These are phyloP conservation scores for Saccharomycopsis selenospora DNA, from an alignment of 805 yeast species.

Conservation along the genomic window DNA sequence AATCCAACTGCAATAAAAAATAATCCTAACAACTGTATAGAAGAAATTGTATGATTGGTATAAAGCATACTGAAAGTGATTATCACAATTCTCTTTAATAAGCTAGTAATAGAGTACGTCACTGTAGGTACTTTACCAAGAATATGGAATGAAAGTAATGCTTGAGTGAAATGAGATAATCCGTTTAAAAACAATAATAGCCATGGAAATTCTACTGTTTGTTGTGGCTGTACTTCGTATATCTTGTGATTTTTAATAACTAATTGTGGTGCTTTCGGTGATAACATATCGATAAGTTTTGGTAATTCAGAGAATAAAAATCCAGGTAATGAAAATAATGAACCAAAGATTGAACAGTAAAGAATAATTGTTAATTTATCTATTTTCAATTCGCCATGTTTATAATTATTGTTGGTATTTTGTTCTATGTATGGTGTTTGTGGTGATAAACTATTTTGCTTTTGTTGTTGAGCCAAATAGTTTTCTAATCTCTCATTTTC, in stretches of 20 bases:
- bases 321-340: conserved; percentile 53
- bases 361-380: conserved; percentile 67
- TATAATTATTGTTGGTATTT: conserved; percentile 21
- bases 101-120: conserved; percentile 70
- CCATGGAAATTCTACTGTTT: conserved; percentile 34
- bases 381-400: conserved; percentile 33
- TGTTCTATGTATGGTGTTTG: conserved; percentile 22
- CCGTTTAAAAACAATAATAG: conserved; percentile 56
- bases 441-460: background rate
- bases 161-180: conserved; percentile 59
- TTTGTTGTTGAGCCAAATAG: conserved; percentile 27
- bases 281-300: conserved; percentile 3
- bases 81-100: conserved; percentile 63
- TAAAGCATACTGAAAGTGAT: conserved; percentile 56
- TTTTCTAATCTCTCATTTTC: conserved; percentile 5
- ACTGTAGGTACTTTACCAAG: conserved; percentile 67
- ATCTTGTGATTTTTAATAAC: background rate
- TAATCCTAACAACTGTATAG: conserved; percentile 45
- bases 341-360: conserved; percentile 66
- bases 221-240: too few species aligned
- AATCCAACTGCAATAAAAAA: conserved; percentile 50
- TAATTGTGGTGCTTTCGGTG: background rate
- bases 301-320: conserved; percentile 48
- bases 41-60: conserved; percentile 37
- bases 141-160: conserved; percentile 66